Base-by-base conservation (phyloP, 352 stramenopile species). In the Saprolegnia diclina region DNA sequence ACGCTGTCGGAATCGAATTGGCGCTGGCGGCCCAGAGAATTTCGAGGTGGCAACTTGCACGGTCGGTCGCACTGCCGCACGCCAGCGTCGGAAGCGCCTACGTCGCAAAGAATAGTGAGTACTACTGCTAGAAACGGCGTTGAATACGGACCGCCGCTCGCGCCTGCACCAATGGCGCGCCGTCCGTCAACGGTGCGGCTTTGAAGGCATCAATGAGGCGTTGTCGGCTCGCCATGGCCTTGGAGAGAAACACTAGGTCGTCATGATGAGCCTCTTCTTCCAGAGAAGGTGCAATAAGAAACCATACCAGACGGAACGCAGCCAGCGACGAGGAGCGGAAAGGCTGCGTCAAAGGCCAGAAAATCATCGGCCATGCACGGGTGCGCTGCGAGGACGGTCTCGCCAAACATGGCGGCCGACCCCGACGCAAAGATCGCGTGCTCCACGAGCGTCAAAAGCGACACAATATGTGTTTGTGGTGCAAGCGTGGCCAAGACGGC, bases 1-100 rank as follows among this genome's bases (percentile, higher is more conserved):
- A 68, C 37, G 62, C 21, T 1, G 62, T 61, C 52, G 62, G 62
- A 19, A 68, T 68, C n/a, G 62, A 56, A 40, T 68, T 68, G 26
- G 62, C 62, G 24, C 35, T 56, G 4, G 42, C 46, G 1, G 62
- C 62, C 62, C 62, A 68, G 4, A 42, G 40, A 50, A 65, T 40
- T 4, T 55, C 35, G 29, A 48, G n/a, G 18, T 50, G 10, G 16
- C 22, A n/a, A 35, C 42, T 35, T 40, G 11, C 53, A 61, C 53
- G 18, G n/a, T 42, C 6, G 7, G 26, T 61, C 22, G 26, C n/a
- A 6, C 18, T 61, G 6, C 53, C 21, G n/a, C 13, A 63, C 24
- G 7, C 16, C 2, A 35, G 29, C 5, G 29, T 35, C 5, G 29
- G 29, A 35, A 35, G 29, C 29, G 29, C 29, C 29, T 35, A 35